Conservation (phyloP, 441 rosid genomes). For the Gossypium davidsonii region DNA sequence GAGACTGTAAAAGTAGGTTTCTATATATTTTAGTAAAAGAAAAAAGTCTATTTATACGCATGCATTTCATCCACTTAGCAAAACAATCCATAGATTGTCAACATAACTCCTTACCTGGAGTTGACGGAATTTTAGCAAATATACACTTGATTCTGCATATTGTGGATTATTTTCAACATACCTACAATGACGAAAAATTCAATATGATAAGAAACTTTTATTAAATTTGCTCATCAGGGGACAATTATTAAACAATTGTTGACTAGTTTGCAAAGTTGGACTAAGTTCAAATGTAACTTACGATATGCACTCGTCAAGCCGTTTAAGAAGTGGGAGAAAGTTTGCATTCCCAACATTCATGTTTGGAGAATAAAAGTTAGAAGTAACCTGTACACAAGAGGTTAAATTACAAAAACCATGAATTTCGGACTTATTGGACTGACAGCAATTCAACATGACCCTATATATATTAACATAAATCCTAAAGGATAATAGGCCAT, state of each 20-base stretch:
- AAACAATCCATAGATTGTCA: slow-evolving; percentile 4
- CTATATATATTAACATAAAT: not conserved
- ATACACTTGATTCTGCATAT: slow-evolving; percentile 89
- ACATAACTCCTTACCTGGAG: slow-evolving; percentile 59
- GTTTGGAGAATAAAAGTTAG: slow-evolving; percentile 79
- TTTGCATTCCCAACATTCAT: slow-evolving; percentile 74
- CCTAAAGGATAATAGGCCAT: not conserved
- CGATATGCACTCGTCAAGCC: slow-evolving; percentile 91
- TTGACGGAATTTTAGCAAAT: slow-evolving; percentile 91
- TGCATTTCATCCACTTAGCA: not conserved
- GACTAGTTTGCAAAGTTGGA: not conserved
- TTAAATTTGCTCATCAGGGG: not conserved
- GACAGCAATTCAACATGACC: not conserved
- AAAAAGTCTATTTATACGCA: not conserved
- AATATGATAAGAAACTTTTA: not conserved
- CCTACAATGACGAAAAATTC: slow-evolving; percentile 30
- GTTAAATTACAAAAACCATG: slow-evolving; percentile 14
- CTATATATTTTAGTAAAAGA: not conserved
- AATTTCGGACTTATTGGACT: not conserved
- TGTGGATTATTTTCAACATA: slow-evolving; percentile 87
- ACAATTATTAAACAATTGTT: not conserved
- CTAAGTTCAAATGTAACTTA: slow-evolving; percentile 31
- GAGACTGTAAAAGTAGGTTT: slow-evolving; percentile 53
- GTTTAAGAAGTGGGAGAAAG: slow-evolving; percentile 86
- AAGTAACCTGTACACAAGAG: slow-evolving; percentile 56